Evolutionary conservation across 176 grass and related monocot genomes (phyloP), one percentile per base, ranked within the genome.

Genomic region (Thinopyrum elongatum): DNA sequence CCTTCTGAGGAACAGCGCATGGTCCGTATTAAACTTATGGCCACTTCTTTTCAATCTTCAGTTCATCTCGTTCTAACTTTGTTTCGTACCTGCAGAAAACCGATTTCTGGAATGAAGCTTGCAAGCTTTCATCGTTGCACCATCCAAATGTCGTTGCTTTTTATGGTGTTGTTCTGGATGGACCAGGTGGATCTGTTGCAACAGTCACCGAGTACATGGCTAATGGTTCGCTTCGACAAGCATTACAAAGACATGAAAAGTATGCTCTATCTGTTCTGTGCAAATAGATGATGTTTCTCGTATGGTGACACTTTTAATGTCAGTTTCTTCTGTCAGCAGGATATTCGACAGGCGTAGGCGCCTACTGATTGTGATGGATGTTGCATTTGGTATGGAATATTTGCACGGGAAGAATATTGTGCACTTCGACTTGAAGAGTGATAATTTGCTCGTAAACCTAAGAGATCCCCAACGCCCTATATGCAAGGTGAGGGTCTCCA

Each of bases 321-420:
- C 39, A 60, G n/a, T 85, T 92, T 87, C 13, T 90, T 92, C 34
- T 94, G 57, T 82, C 21, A 60, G 28, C 86, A 99, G 97, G 92
- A 93, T 90, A 83, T 87, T 99, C 69, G 97, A 99, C 79, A 80
- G 72, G 7, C 92, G 92, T 67, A 94, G 85, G 58, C 84, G 92
- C 23, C 87, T 99, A 46, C 85, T 96, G 39, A 96, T 99, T 90
- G 87, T 89, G 76, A 99, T 99, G 97, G 97, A 99, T 85, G 97
- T 96, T 82, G 97, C 97, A 65, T 99, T 99, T 79, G 92, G 97
- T 76, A 99, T 99, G 97, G 97, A 99, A 83, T 99, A 99, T 88
- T 84, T 99, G 76, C 97, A 99, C 83, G 94, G 87, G 8, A 99
- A 97, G 89, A 99, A 99, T 86, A 94, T 99, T 65, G 90, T 99